These are phyloP conservation scores for Phyllosticta citribraziliensis DNA, from an alignment of 2,329 filamentous ascomycete genomes.

Conservation along the genomic window DNA sequence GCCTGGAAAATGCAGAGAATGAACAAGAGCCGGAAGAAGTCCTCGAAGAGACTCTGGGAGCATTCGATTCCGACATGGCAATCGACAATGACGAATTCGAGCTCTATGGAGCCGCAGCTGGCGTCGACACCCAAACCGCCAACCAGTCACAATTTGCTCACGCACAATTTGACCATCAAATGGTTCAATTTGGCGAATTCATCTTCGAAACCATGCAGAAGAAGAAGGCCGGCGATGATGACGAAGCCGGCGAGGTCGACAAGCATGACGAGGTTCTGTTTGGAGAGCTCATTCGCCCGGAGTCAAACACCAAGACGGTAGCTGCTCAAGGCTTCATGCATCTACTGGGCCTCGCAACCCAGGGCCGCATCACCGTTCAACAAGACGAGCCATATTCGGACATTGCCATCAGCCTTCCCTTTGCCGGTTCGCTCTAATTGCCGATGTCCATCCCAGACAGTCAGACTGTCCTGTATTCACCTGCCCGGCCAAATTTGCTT, in stretches of 20 bases:
- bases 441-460: not conserved
- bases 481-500: not conserved
- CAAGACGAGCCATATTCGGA: constrained; percentile 44
- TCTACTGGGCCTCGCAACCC: constrained; percentile 40
- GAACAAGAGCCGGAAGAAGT: constrained; percentile 17
- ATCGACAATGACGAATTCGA: constrained; percentile 22
- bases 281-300: constrained; percentile 55
- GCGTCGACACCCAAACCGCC: constrained; percentile 41
- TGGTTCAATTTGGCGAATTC: constrained; percentile 54
- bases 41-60: constrained; percentile 16
- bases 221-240: constrained; percentile 13
- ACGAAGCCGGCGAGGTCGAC: not conserved
- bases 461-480: not conserved
- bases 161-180: constrained; percentile 48
- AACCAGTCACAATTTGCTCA: constrained; percentile 39
- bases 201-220: constrained; percentile 28
- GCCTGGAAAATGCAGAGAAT: constrained; percentile 17
- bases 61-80: constrained; percentile 17
- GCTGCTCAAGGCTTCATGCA: constrained; percentile 43
- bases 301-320: constrained; percentile 48
- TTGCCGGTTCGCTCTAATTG: not conserved
- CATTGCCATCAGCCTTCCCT: constrained; percentile 16
- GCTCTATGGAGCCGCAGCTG: constrained; percentile 29
- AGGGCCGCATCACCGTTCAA: constrained; percentile 50
- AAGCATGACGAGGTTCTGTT: constrained; percentile 49